Evolutionary conservation across 2,329 filamentous ascomycete genomes (phyloP).

Genomic region (Exophiala aquamarina): DNA sequence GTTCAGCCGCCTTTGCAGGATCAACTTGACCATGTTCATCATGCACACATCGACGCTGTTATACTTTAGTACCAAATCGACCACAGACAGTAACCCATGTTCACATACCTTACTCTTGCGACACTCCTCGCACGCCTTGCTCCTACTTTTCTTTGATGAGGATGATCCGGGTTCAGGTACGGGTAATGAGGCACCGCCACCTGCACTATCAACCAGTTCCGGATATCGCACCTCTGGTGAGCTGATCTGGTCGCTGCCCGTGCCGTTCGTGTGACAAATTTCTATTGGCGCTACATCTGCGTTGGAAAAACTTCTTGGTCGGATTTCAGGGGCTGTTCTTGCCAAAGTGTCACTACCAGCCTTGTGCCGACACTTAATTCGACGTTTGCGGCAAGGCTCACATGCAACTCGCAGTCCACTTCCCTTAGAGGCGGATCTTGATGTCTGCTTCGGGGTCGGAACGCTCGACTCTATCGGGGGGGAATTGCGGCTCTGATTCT

Average conservation of each 20-base stretch:
- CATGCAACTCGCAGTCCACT: slow-evolving; percentile 48
- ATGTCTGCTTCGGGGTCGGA: slow-evolving; percentile 36
- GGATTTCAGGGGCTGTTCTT: slow-evolving; percentile 34
- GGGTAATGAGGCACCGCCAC: too few species aligned
- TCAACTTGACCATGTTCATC: slow-evolving; percentile 65
- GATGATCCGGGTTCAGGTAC: background rate
- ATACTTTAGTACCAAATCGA: slow-evolving; percentile 22
- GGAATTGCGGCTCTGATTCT: slow-evolving; percentile 11
- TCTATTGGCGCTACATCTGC: slow-evolving; percentile 14
- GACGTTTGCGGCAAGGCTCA: slow-evolving; percentile 61
- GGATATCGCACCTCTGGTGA: slow-evolving; percentile 9
- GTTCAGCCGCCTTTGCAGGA: slow-evolving; percentile 62
- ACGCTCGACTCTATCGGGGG: background rate
- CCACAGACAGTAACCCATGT: background rate
- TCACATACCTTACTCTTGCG: slow-evolving; percentile 64
- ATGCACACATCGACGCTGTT: slow-evolving; percentile 65
- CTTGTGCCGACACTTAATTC: slow-evolving; percentile 65
- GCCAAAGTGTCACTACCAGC: slow-evolving; percentile 43
- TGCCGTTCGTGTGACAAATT: slow-evolving; percentile 5
- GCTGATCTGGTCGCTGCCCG: slow-evolving; percentile 4
- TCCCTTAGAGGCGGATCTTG: slow-evolving; percentile 50
- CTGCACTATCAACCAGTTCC: slow-evolving; percentile 1
- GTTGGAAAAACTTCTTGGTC: slow-evolving; percentile 23
- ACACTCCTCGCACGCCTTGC: slow-evolving; percentile 66
- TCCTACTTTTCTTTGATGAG: slow-evolving; percentile 57